These are phyloP conservation scores for Rostrohypoxylon terebratum DNA, from an alignment of 495 filamentous ascomycete genomes.

Conservation along the genomic window DNA sequence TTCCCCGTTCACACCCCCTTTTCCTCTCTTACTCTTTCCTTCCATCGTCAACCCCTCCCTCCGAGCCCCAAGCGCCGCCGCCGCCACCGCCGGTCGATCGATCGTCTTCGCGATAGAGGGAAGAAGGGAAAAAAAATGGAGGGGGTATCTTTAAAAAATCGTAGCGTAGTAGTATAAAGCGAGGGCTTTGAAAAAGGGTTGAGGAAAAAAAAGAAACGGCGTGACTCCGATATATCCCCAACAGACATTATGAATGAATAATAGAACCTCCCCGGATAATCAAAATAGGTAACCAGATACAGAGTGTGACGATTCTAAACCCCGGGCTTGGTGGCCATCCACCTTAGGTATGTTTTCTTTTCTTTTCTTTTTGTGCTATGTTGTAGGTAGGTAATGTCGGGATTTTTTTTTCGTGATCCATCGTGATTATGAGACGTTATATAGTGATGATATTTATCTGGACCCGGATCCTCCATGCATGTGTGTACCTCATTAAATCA, in stretches of 20 bases:
- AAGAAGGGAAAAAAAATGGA: neutral
- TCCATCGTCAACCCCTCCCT: neutral
- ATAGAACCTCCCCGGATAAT: neutral
- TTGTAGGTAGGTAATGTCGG: neutral
- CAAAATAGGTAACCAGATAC: neutral
- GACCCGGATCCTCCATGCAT: neutral
- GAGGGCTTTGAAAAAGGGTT: neutral
- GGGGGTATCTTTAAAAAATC: neutral
- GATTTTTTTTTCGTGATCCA: neutral
- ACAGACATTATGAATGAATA: neutral
- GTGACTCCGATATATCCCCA: neutral
- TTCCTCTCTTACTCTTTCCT: neutral
- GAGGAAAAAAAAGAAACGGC: neutral
- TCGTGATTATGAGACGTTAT: neutral
- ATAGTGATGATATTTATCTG: neutral
- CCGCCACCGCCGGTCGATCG: neutral
- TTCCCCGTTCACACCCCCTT: neutral
- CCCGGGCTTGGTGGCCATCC: neutral
- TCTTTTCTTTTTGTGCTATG: neutral
- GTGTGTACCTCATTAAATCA: constrained; percentile 1
- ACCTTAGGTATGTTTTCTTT: neutral
- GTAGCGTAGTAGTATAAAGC: neutral
- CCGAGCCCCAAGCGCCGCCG: neutral
- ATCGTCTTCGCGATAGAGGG: neutral
- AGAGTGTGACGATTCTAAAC: neutral